Evolutionary conservation across 225 moss, liverwort and hornwort genomes (phyloP).

Genomic region (Ulota crispa): DNA sequence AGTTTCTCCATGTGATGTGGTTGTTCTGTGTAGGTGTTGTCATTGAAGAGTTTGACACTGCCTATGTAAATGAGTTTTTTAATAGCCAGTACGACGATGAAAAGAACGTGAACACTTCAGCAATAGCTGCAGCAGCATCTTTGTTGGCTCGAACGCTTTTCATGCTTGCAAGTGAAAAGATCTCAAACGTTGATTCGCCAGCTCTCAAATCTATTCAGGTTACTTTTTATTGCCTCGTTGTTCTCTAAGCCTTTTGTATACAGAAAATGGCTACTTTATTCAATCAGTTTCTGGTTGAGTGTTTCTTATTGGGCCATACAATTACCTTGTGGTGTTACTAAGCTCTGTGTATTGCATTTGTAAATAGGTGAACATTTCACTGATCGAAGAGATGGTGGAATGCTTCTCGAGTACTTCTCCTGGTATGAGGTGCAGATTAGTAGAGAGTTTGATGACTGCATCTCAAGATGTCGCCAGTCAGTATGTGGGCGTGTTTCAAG

Average conservation of each 20-base stretch:
- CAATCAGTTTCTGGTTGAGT: neutral
- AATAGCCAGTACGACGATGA: constrained; percentile 76
- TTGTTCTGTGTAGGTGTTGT: constrained; percentile 65
- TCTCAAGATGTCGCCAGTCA: constrained; percentile 69
- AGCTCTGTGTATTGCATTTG: constrained; percentile 19
- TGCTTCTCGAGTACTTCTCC: constrained; percentile 59
- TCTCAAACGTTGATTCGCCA: constrained; percentile 42
- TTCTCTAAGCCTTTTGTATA: neutral
- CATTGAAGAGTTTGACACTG: constrained; percentile 86
- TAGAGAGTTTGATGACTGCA: constrained; percentile 74
- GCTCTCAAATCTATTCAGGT: constrained; percentile 62
- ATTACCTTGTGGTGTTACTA: constrained; percentile 9
- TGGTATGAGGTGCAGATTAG: constrained; percentile 85
- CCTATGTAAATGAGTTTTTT: constrained; percentile 66
- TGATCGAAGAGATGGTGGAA: constrained; percentile 74
- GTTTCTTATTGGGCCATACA: neutral
- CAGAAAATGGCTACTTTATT: neutral
- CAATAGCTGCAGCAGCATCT: constrained; percentile 65
- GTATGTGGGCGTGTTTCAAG: constrained; percentile 82
- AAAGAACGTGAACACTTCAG: constrained; percentile 60
- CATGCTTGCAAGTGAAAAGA: constrained; percentile 69
- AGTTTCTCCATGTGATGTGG: constrained; percentile 18
- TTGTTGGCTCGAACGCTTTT: constrained; percentile 71
- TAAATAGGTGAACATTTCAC: constrained; percentile 68
- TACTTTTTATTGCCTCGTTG: neutral